Base-by-base conservation (phyloP, 2,329 filamentous ascomycete species). In the Colletotrichum tofieldiae region DNA sequence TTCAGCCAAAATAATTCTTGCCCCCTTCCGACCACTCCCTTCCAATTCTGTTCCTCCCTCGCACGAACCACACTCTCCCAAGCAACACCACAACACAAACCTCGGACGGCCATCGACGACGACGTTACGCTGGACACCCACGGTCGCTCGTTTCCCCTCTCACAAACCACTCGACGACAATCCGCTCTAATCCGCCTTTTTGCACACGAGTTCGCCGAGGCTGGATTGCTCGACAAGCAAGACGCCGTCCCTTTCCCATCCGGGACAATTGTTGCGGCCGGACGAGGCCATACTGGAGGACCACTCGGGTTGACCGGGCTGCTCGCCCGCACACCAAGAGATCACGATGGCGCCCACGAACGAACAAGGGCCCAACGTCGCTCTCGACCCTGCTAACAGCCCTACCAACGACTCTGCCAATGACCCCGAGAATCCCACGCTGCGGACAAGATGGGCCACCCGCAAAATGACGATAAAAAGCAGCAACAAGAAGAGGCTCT, bases 371-470 rank as follows among this genome's bases (percentile, higher is more conserved):
- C 60, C 60, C 47, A 41, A 52, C 47, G 60, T n/a, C 12, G 32
- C 47, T 51, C 60, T 63, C 23, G 60, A 61, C 37, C 58, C 58
- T 37, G 41, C 58, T 49, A 49, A 61, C 11, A 39, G 12, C 35
- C 35, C 59, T 49, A 43, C 59, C 45, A 62, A 51, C 45, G 35
- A 63, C 32, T 2, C 54, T 56, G 54, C 54, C 54, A 56, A 56
- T 62, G 62, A 77, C 80, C 67, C 65, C 45, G 70, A 72, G 39
- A 64, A 54, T 69, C 59, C 70, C 32, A 93, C 92, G 29, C 94
- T 96, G 80, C 89, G 95, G 79, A 92, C 96, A 82, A 89, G 96
- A 91, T 98, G 96, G 96, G 96, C 96, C 23, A 98, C 96, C n/a
- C 94, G 95, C 79, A 94, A 94, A 81, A 90, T 93, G 82, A 91